Evolutionary conservation across 106 monocot species (phyloP).

Genomic region (Alisma plantagoaquatica): DNA sequence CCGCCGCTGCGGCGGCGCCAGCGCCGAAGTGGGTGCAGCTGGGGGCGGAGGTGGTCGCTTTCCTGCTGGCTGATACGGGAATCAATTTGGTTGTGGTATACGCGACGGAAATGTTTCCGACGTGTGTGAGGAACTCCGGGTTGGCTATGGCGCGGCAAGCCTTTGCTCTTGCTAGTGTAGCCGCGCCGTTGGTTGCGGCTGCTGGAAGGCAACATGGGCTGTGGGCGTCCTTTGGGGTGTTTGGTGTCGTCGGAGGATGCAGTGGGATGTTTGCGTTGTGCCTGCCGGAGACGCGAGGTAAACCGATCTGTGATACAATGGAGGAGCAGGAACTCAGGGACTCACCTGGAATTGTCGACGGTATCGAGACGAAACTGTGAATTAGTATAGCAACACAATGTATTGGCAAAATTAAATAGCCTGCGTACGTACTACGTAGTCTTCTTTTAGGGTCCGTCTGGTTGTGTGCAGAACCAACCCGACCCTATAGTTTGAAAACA

Average conservation of each 20-base stretch:
- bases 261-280: conserved; percentile 6
- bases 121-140: conserved; percentile 58
- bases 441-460: too few relatives aligned
- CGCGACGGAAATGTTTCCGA: conserved; percentile 74
- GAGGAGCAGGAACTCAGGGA: conserved; percentile 8
- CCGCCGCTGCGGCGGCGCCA: conserved; percentile 5
- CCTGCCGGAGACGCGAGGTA: conserved; percentile 12
- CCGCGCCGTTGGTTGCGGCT: conserved; percentile 59
- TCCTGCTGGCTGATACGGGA: conserved; percentile 67
- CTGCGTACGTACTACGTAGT: too few relatives aligned
- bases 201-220: not conserved
- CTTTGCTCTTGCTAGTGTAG: conserved; percentile 39
- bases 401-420: too few relatives aligned
- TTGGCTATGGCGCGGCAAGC: conserved; percentile 48
- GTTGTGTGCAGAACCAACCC: too few relatives aligned
- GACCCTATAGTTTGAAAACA: too few relatives aligned
- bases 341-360: too few relatives aligned
- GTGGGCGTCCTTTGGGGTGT: conserved; percentile 7
- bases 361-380: too few relatives aligned
- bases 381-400: too few relatives aligned
- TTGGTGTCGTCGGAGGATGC: not conserved
- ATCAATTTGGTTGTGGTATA: conserved; percentile 59
- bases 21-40: conserved; percentile 44
- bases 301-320: conserved; percentile 5
- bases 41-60: conserved; percentile 51